These are phyloP conservation scores for Periconia macrospinosa DNA, from an alignment of 2,329 filamentous ascomycete genomes.

Conservation along the genomic window DNA sequence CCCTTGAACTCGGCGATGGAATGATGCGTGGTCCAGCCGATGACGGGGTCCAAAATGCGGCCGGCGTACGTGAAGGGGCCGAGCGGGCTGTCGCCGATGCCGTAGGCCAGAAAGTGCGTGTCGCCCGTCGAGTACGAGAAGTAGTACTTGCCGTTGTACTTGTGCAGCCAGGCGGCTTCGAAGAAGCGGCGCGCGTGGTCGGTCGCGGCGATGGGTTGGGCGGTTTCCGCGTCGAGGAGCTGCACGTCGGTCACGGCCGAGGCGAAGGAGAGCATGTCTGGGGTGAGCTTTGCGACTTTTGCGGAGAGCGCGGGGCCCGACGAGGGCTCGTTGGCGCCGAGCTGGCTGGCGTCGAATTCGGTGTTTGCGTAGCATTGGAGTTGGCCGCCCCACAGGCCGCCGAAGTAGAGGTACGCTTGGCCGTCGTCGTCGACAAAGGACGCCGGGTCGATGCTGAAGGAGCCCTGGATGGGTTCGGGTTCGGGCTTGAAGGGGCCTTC, in stretches of 20 bases:
- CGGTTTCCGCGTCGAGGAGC: constrained; percentile 64
- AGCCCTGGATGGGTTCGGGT: constrained; percentile 65
- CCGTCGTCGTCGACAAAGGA: constrained; percentile 72
- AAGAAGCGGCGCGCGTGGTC: constrained; percentile 79
- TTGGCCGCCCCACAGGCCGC: constrained; percentile 80
- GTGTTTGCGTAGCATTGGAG: constrained; percentile 69
- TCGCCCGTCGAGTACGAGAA: constrained; percentile 79
- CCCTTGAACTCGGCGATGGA: constrained; percentile 74
- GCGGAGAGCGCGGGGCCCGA: constrained; percentile 61
- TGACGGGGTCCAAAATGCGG: constrained; percentile 71
- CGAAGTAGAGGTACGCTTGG: constrained; percentile 71
- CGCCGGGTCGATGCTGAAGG: constrained; percentile 77
- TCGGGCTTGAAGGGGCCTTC: constrained; percentile 72
- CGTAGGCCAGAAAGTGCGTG: constrained; percentile 74
- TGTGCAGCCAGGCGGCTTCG: constrained; percentile 80
- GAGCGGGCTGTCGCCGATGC: constrained; percentile 63
- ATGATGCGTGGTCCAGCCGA: constrained; percentile 83
- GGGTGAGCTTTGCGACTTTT: constrained; percentile 64
- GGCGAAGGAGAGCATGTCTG: constrained; percentile 68
- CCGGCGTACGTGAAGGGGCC: constrained; percentile 76
- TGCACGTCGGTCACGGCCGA: constrained; percentile 60
- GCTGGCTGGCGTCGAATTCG: constrained; percentile 54
- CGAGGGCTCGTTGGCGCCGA: constrained; percentile 28
- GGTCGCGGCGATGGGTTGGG: constrained; percentile 61
- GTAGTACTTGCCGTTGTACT: constrained; percentile 69